Percentiles rank a stretch among this genome's conserved stretches.
Conservation (phyloP, 768 basidiomycete species). For the Naganishia vaughanmartiniae region DNA sequence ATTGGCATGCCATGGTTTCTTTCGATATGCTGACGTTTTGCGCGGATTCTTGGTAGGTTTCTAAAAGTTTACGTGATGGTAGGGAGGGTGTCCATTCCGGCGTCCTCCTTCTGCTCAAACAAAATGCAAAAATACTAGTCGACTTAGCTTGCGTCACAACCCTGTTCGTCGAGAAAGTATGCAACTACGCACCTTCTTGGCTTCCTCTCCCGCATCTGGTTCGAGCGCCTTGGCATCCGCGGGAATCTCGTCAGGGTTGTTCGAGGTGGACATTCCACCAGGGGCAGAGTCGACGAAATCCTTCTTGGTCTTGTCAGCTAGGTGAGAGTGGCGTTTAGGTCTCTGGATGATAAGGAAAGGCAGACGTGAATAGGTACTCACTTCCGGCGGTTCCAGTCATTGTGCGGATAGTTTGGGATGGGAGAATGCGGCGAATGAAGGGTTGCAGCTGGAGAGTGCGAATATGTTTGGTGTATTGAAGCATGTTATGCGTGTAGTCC, state of each 20-base stretch:
- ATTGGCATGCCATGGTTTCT: too few relatives aligned
- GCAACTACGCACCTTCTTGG: slow-evolving; percentile 11
- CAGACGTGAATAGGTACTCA: not conserved
- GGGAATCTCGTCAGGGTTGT: slow-evolving; percentile 21
- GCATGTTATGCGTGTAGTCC: not conserved
- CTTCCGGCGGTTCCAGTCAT: slow-evolving; percentile 23
- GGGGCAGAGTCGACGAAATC: slow-evolving; percentile 8
- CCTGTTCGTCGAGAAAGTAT: not conserved
- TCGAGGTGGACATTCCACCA: slow-evolving; percentile 15
- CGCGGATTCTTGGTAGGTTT: not conserved
- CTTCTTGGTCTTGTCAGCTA: slow-evolving; percentile 13
- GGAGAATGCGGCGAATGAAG: not conserved
- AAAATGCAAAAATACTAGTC: too few relatives aligned
- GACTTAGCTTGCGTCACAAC: not conserved
- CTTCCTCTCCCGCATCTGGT: slow-evolving; percentile 21
- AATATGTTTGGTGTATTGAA: not conserved
- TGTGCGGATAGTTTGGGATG: slow-evolving; percentile 2
- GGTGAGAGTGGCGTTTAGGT: not conserved
- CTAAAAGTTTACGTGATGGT: slow-evolving; percentile 5
- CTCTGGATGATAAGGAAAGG: not conserved
- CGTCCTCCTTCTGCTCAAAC: slow-evolving; percentile 7
- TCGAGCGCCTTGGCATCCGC: slow-evolving; percentile 21
- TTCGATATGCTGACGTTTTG: not conserved
- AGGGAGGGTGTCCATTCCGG: slow-evolving; percentile 18
- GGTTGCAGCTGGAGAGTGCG: not conserved